A percentile compares a stretch with the other conserved stretches of the same genome.
These are phyloP conservation scores for Aquilaria malaccensis DNA, from an alignment of 345 rosid genomes.

Conservation along the genomic window DNA sequence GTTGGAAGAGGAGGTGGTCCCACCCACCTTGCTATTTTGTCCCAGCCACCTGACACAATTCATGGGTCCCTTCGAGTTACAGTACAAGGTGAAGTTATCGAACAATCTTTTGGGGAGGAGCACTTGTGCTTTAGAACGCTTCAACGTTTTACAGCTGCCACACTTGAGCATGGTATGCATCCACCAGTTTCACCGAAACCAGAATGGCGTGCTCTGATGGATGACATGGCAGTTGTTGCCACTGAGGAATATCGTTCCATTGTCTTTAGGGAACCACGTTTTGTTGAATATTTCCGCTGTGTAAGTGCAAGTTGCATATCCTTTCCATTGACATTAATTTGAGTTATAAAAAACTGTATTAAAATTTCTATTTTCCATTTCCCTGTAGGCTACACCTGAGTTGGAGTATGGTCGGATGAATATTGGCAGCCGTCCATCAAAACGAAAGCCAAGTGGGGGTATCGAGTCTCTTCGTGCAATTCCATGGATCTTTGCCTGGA, in stretches of 20 bases:
- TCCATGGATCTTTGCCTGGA: constrained; percentile 99
- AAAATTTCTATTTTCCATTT: constrained; percentile 11
- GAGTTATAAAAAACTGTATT: constrained; percentile 1
- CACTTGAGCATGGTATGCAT: constrained; percentile 94
- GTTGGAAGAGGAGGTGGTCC: constrained; percentile 99
- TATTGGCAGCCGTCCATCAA: constrained; percentile 97
- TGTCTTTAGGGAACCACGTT: constrained; percentile 87
- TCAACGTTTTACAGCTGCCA: constrained; percentile 96
- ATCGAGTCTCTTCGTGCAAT: constrained; percentile 96
- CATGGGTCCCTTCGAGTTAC: constrained; percentile 93
- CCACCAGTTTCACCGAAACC: constrained; percentile 91
- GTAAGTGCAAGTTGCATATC: constrained; percentile 34
- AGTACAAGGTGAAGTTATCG: constrained; percentile 96
- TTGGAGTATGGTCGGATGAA: constrained; percentile 97
- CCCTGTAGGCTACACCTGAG: constrained; percentile 92
- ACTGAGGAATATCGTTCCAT: constrained; percentile 85
- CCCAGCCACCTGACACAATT: constrained; percentile 99
- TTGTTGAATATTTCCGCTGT: constrained; percentile 94
- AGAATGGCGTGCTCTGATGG: constrained; percentile 90
- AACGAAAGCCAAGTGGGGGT: constrained; percentile 93
- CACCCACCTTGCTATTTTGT: constrained; percentile 95
- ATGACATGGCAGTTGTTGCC: constrained; percentile 90
- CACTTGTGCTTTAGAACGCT: constrained; percentile 92
- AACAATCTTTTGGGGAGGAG: constrained; percentile 93
- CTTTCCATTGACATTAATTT: neutral